Evolutionary conservation across 1,139 yeast genomes (phyloP).

Genomic region (Kurtzmaniella natalensis): DNA sequence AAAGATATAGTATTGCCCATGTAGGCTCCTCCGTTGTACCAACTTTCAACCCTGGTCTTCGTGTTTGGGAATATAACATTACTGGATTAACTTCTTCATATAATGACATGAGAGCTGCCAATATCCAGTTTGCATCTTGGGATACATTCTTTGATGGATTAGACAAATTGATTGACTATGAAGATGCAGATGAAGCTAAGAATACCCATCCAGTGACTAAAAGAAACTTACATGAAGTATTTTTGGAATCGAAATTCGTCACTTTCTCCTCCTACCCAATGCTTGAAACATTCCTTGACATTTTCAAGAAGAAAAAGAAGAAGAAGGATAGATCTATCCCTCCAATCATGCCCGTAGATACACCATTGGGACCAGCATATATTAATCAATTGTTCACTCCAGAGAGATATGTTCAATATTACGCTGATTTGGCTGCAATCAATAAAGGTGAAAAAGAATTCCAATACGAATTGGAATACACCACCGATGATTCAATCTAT

Average conservation of each 20-base stretch:
- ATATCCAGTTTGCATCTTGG: slow-evolving; percentile 43
- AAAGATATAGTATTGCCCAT: slow-evolving; percentile 66
- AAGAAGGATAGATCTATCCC: slow-evolving; percentile 65
- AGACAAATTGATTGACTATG: slow-evolving; percentile 25
- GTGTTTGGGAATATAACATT: slow-evolving; percentile 83
- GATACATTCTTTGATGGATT: slow-evolving; percentile 48
- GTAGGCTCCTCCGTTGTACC: slow-evolving; percentile 79
- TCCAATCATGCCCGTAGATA: slow-evolving; percentile 49
- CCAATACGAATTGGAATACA: slow-evolving; percentile 60
- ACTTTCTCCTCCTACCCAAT: neutral
- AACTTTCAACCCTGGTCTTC: slow-evolving; percentile 75
- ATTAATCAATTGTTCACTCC: slow-evolving; percentile 70
- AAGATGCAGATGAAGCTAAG: slow-evolving; percentile 17
- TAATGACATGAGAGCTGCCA: slow-evolving; percentile 7
- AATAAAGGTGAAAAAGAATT: slow-evolving; percentile 48
- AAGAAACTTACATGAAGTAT: slow-evolving; percentile 5
- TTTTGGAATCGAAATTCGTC: neutral
- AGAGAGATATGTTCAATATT: slow-evolving; percentile 66
- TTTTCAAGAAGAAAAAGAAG: slow-evolving; percentile 16
- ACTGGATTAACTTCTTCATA: slow-evolving; percentile 40
- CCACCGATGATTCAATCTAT: slow-evolving; percentile 55
- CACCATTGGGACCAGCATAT: slow-evolving; percentile 72
- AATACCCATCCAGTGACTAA: slow-evolving; percentile 10
- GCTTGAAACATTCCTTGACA: slow-evolving; percentile 2
- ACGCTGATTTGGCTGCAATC: slow-evolving; percentile 53